Conservation (phyloP, 208 protist genomes). For the Acanthamoeba healyi region DNA sequence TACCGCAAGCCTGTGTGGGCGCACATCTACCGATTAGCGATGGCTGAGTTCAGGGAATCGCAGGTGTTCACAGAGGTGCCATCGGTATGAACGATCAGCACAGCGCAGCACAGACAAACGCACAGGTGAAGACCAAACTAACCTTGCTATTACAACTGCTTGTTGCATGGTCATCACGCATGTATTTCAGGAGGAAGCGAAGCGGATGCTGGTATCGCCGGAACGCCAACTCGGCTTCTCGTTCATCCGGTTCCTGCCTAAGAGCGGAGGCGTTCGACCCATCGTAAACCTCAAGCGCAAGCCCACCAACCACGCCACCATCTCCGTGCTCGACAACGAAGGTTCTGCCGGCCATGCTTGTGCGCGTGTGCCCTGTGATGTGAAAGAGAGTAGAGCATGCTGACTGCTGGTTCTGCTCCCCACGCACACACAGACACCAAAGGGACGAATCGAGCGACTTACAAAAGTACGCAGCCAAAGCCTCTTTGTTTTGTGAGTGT, state of each 20-base stretch:
- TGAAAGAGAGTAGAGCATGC: neutral
- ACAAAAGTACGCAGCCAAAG: neutral
- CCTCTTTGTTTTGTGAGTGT: neutral
- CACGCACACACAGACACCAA: neutral
- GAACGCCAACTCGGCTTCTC: constrained; percentile 59
- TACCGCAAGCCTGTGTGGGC: constrained; percentile 76
- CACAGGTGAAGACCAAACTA: neutral
- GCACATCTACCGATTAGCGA: constrained; percentile 56
- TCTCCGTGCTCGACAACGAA: constrained; percentile 24
- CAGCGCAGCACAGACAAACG: neutral
- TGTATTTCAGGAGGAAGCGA: constrained; percentile 45
- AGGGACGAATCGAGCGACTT: neutral
- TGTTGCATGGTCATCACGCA: too few species aligned
- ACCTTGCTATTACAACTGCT: too few species aligned
- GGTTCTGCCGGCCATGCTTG: too few species aligned
- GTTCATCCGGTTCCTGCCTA: constrained; percentile 71
- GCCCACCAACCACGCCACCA: constrained; percentile 21
- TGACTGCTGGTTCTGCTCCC: neutral
- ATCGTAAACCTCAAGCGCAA: constrained; percentile 69
- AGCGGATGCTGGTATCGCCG: neutral
- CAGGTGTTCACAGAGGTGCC: constrained; percentile 46
- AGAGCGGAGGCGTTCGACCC: constrained; percentile 57
- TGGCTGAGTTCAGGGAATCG: constrained; percentile 8
- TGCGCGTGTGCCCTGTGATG: too few species aligned
- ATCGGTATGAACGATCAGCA: neutral